Evolutionary conservation across 73 alveolate species (phyloP).

Genomic region (Paramecium octaurelia): DNA sequence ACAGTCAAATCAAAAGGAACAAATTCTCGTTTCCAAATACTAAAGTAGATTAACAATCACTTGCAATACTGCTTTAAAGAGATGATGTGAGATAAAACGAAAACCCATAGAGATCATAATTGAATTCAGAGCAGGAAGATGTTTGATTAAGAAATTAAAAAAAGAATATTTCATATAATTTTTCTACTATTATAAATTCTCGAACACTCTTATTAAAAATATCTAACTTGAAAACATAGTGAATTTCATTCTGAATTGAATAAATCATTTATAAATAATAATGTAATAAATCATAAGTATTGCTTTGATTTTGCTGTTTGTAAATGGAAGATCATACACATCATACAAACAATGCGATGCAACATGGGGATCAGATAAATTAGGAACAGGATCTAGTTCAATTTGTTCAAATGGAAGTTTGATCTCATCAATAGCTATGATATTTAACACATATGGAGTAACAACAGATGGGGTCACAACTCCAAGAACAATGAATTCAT

Average conservation of each 20-base stretch:
- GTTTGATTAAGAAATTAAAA: too few relatives aligned
- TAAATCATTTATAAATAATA: too few relatives aligned
- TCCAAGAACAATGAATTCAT: slow-evolving; percentile 67
- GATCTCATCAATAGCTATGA: slow-evolving; percentile 67
- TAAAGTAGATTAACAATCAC: background rate
- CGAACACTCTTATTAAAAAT: too few relatives aligned
- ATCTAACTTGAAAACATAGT: too few relatives aligned
- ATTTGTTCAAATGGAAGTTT: slow-evolving; percentile 71
- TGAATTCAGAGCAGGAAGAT: too few relatives aligned
- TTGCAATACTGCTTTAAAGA: background rate
- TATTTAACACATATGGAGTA: slow-evolving; percentile 52
- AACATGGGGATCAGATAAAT: slow-evolving; percentile 39
- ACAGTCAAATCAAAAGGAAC: background rate
- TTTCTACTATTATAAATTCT: too few relatives aligned
- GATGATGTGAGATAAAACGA: background rate
- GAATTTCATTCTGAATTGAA: too few relatives aligned
- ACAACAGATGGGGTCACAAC: slow-evolving; percentile 53
- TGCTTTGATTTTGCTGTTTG: background rate
- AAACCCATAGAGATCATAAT: background rate
- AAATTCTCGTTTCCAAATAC: background rate
- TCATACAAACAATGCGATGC: slow-evolving; percentile 55
- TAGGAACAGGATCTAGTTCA: slow-evolving; percentile 57
- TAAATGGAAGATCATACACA: slow-evolving; percentile 37
- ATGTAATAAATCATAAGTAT: background rate
- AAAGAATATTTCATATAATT: too few relatives aligned